A percentile compares a stretch with the other conserved stretches of the same genome.
Conservation (phyloP, 768 basidiomycete genomes). For the Phlebiopsis flavidoalba region DNA sequence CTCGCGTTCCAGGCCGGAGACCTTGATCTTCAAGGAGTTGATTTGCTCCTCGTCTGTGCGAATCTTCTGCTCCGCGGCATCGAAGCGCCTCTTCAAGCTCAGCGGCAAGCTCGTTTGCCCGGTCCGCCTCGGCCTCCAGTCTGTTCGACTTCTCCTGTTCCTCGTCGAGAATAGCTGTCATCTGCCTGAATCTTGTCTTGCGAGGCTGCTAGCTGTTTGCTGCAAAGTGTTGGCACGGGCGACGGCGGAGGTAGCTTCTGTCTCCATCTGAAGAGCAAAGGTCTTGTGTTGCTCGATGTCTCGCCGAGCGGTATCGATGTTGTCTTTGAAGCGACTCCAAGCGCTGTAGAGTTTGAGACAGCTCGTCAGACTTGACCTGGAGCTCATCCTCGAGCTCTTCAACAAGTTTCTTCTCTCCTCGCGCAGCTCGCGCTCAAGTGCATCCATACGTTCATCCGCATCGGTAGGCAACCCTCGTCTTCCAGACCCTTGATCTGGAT, state of each 20-base stretch:
- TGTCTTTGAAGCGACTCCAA: constrained; percentile 23
- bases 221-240: constrained; percentile 55
- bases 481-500: constrained; percentile 57
- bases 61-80: constrained; percentile 72
- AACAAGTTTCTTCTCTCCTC: constrained; percentile 43
- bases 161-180: constrained; percentile 42
- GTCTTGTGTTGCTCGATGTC: constrained; percentile 39
- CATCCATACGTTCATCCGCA: constrained; percentile 46
- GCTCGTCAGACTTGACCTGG: constrained; percentile 25
- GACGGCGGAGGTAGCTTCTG: constrained; percentile 45
- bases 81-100: constrained; percentile 76
- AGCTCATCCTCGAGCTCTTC: constrained; percentile 36
- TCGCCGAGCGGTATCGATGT: constrained; percentile 33
- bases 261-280: constrained; percentile 56
- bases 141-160: constrained; percentile 43
- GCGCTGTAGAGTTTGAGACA: constrained; percentile 19
- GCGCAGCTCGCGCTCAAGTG: constrained; percentile 51
- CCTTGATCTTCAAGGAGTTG: constrained; percentile 42
- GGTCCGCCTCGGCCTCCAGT: constrained; percentile 47
- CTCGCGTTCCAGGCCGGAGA: constrained; percentile 56
- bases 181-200: constrained; percentile 40
- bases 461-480: constrained; percentile 50
- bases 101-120: constrained; percentile 48
- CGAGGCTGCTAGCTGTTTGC: constrained; percentile 41
- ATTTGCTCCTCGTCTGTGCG: constrained; percentile 51